Evolutionary conservation across 129 eudicot genomes (phyloP).

Genomic region (Silybum marianum): DNA sequence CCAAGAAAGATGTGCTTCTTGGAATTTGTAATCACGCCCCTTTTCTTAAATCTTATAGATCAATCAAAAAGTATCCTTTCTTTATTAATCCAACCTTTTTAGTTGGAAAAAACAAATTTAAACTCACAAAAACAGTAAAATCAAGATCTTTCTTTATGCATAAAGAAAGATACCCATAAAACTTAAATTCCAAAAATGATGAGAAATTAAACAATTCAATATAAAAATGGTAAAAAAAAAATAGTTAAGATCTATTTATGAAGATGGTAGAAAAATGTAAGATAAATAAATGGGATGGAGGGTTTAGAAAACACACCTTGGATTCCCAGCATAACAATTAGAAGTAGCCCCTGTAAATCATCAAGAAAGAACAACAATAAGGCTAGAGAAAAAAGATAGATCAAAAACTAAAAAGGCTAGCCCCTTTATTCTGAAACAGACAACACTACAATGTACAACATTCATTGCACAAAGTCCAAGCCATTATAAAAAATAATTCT

Average conservation of each 20-base stretch:
- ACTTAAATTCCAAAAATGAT: constrained; percentile 17
- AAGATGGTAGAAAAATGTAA: constrained; percentile 22
- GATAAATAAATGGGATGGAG: not conserved
- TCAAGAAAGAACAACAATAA: constrained; percentile 6
- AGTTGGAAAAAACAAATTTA: constrained; percentile 8
- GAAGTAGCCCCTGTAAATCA: constrained; percentile 54
- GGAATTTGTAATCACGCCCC: constrained; percentile 25
- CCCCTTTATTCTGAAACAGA: not conserved
- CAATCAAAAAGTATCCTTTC: constrained; percentile 31
- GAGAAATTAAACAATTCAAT: not conserved
- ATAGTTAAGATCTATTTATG: constrained; percentile 35
- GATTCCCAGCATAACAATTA: constrained; percentile 54
- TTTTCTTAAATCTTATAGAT: constrained; percentile 26
- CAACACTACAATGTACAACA: constrained; percentile 17
- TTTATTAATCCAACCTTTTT: constrained; percentile 26
- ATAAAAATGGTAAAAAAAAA: not conserved
- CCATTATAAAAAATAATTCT: not conserved
- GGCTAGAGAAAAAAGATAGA: not conserved
- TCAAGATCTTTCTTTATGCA: constrained; percentile 29
- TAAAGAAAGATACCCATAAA: constrained; percentile 33
- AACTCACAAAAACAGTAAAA: constrained; percentile 8
- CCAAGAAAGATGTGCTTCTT: constrained; percentile 38
- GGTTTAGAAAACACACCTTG: constrained; percentile 48
- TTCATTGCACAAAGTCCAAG: not conserved
- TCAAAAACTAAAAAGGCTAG: constrained; percentile 1